Evolutionary conservation across 129 eudicot genomes (phyloP), one percentile per base, ranked within the genome.

Genomic region (Scalesia atractyloides): DNA sequence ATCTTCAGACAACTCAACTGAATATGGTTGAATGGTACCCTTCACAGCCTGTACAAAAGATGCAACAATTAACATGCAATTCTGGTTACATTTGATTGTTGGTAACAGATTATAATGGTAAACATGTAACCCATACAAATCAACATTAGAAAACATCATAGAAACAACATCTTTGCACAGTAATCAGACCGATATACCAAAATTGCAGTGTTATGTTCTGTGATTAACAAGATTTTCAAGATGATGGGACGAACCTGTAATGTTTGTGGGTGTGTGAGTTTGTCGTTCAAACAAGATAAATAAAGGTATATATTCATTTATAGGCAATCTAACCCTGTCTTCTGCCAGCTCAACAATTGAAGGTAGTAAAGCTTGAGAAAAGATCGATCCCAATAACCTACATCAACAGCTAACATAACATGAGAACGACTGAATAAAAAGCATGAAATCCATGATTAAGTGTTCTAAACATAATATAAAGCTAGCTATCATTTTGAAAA

Each of bases 381-480:
- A 93, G 83, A 89, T 93, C 96, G 34, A 93, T 89, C 56, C 98
- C 98, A 69, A 93, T 87, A 67, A 93, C 98, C 98, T 93, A 86
- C 73, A 82, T 72, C 1, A 43, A 62, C 34, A 74, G 60, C 53
- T 14, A 41, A 44, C 20, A 60, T 70, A 41, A 44, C 20, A 67
- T 70, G 39, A 69, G 41, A 56, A 78, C 37, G 10, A 66, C 16
- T 41, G 46, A 33, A 14, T 15, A 64, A 48, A 46, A 63, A 39
- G 7, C 20, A 54, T 22, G 14, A 72, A 44, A 58, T 36, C 58
- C 44, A 72, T 24, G 26, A 59, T 60, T 39, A 26, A 11, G 61
- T 46, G 61, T 60, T 62, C 47, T 50, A 46, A 60, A 26, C 69
- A 18, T 73, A 10, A 30, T 12, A 53, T 69, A 7, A n/a, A 52